Conservation (phyloP, 2,329 filamentous ascomycete genomes). For the Neopestalotiopsis sp. region DNA sequence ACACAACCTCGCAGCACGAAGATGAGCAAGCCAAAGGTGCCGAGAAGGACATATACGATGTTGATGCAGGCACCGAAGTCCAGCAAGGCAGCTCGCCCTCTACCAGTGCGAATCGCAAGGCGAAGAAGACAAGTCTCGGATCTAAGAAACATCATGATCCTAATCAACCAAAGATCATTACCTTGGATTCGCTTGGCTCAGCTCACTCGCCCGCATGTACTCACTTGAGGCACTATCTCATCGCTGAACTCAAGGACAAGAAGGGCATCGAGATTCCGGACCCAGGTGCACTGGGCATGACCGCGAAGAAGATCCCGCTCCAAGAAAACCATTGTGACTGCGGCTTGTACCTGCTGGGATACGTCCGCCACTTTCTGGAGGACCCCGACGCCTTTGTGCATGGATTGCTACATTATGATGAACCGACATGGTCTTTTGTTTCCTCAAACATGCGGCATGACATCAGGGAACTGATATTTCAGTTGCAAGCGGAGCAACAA, state of each 20-base stretch:
- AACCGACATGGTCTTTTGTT: constrained; percentile 58
- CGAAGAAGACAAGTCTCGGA: constrained; percentile 38
- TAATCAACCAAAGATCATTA: constrained; percentile 75
- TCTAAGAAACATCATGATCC: constrained; percentile 49
- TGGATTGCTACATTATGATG: constrained; percentile 68
- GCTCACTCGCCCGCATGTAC: constrained; percentile 68
- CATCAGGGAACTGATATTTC: constrained; percentile 71
- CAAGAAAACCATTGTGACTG: constrained; percentile 91
- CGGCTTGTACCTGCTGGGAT: constrained; percentile 84
- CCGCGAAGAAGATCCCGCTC: constrained; percentile 75
- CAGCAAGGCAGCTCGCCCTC: background rate
- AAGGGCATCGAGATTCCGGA: constrained; percentile 42
- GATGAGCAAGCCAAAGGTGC: background rate
- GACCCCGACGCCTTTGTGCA: constrained; percentile 74
- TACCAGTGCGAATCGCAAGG: constrained; percentile 28
- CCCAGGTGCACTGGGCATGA: constrained; percentile 57
- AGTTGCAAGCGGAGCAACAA: constrained; percentile 65
- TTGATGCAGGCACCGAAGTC: background rate
- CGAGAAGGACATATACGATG: background rate
- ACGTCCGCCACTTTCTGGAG: constrained; percentile 80
- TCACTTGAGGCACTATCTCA: constrained; percentile 77
- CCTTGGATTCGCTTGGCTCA: constrained; percentile 82
- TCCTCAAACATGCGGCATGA: constrained; percentile 64
- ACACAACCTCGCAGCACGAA: background rate
- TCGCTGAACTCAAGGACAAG: constrained; percentile 73